Base-by-base conservation (phyloP, 2,329 filamentous ascomycete genomes). In the Xylariaceae sp. region DNA sequence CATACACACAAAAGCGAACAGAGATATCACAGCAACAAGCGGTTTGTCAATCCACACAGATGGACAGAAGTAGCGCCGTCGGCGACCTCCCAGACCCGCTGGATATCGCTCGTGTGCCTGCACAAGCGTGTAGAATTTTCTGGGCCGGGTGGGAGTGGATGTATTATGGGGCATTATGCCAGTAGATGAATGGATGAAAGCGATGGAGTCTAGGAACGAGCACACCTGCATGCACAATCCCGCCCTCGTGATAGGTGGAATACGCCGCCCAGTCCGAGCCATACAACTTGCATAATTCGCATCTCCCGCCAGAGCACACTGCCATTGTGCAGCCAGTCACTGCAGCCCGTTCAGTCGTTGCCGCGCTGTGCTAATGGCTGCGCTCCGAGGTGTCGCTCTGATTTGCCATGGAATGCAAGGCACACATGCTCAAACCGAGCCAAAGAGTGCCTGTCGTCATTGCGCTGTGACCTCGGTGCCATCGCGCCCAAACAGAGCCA, bases 301-400 rank as follows among this genome's bases (percentile, higher is more conserved):
- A 29, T 50, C 49, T 53, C 42, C n/a, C n/a, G 44, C 44, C 43
- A 35, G 47, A 38, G 41, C 57, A 49, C 52, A 46, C 52, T 42
- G 47, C 41, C 59, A 58, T 60, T 46, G 51, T 57, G 58, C 59
- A 61, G 57, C 59, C 57, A 59, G 58, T 59, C 55, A 48, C 56
- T 54, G 55, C 53, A 52, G 47, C 46, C 56, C 54, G 51, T 56
- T 49, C 52, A 54, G 53, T 48, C 52, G 27, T 55, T 54, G 55
- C 25, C 14, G 25, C 25, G 25, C 25, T 38, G 38, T 40, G 40
- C 35, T 35, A 47, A 44, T 53, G 55, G 54, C 38, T 29, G 46
- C 48, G 47, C 50, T 47, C 55, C 48, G 50, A 47, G 50, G 50
- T 52, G 51, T 48, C 36, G 38, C 36, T 41, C 35, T 44, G 49